Evolutionary conservation across 176 grass and related monocot species (phyloP).

Genomic region (Aegilops umbellulata): DNA sequence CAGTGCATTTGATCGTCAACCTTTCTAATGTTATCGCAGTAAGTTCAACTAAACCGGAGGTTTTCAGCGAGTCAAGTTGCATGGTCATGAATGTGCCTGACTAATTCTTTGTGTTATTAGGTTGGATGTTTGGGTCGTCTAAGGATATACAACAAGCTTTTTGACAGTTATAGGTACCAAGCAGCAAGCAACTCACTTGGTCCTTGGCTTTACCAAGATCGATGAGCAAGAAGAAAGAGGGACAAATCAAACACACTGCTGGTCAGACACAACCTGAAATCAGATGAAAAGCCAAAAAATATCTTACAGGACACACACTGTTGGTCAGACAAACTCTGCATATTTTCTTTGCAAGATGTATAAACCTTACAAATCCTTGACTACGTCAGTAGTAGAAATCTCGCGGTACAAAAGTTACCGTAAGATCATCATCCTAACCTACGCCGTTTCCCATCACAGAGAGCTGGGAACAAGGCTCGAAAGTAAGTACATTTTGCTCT

Average conservation of each 20-base stretch:
- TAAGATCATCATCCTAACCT: constrained; percentile 24
- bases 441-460: constrained; percentile 3
- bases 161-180: not conserved
- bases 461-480: constrained; percentile 26
- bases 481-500: not conserved
- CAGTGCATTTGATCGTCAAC: not conserved
- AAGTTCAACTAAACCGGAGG: too few relatives aligned
- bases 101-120: not conserved
- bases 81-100: not conserved
- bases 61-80: not conserved
- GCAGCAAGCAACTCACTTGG: not conserved
- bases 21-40: not conserved
- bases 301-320: not conserved
- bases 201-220: not conserved
- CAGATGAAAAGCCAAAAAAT: not conserved
- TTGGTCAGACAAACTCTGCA: constrained; percentile 30
- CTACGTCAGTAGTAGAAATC: constrained; percentile 41
- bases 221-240: not conserved
- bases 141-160: not conserved
- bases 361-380: constrained; percentile 20
- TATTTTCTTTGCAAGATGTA: constrained; percentile 7
- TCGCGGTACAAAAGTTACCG: not conserved
- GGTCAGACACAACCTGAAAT: not conserved
- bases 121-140: not conserved
- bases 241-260: not conserved